Percentiles rank a stretch among this genome's conserved stretches.
phyloP scores from a whole-genome alignment of 2,329 filamentous ascomycete species.

The Paecilomyces niveus region DNA sequence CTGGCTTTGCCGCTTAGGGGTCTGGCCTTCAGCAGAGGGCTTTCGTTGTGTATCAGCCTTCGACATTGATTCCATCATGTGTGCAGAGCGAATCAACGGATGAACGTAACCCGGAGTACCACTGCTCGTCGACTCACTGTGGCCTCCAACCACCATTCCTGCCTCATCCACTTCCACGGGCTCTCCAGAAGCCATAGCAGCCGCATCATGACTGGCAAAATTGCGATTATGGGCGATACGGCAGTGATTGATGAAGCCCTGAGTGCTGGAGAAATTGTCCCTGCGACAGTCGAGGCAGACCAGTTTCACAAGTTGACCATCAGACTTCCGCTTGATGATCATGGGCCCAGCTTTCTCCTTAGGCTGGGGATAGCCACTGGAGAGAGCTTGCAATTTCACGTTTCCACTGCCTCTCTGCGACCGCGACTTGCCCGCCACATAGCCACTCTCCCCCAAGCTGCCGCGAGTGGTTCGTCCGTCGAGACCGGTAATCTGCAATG shows the following conservation, averaged over 20 bases:
- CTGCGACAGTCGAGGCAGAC: slow-evolving; percentile 83
- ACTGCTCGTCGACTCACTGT: slow-evolving; percentile 20
- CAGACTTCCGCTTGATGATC: slow-evolving; percentile 71
- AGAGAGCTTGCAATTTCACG: slow-evolving; percentile 61
- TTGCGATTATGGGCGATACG: slow-evolving; percentile 90
- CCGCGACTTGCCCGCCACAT: slow-evolving; percentile 48
- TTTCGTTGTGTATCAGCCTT: slow-evolving; percentile 14
- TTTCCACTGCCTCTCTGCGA: slow-evolving; percentile 53
- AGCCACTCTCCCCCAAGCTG: slow-evolving; percentile 53
- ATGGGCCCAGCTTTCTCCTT: slow-evolving; percentile 80
- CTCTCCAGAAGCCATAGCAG: slow-evolving; percentile 79
- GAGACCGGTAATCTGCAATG: slow-evolving; percentile 21
- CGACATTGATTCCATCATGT: slow-evolving; percentile 30
- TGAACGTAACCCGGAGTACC: slow-evolving; percentile 51
- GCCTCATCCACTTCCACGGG: slow-evolving; percentile 64
- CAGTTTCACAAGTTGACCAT: slow-evolving; percentile 80
- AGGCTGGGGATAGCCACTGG: slow-evolving; percentile 62
- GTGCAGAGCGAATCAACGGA: slow-evolving; percentile 53
- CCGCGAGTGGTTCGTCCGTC: slow-evolving; percentile 78
- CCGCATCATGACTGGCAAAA: slow-evolving; percentile 93
- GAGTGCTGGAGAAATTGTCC: slow-evolving; percentile 89
- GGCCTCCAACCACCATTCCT: slow-evolving; percentile 39
- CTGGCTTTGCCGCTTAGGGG: slow-evolving; percentile 5
- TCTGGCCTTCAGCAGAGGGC: slow-evolving; percentile 7
- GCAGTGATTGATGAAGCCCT: slow-evolving; percentile 99